phyloP scores from a whole-genome alignment of 2,329 filamentous ascomycete genomes.

The Microdochium nivale region DNA sequence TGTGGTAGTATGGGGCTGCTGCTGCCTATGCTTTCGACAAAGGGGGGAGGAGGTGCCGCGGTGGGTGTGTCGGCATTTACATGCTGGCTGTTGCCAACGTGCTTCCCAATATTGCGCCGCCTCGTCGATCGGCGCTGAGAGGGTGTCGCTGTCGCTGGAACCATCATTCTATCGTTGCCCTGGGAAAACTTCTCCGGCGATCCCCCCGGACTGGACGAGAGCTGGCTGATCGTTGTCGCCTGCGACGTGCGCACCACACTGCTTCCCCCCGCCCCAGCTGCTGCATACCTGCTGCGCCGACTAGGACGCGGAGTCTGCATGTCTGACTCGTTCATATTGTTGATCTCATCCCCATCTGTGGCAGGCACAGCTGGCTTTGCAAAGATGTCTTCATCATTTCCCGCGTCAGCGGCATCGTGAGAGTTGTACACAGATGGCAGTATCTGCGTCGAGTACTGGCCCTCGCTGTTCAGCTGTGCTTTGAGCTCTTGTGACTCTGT shows the following conservation, averaged over 20 bases:
- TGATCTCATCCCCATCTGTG: too few species aligned
- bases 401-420: neutral
- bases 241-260: slow-evolving; percentile 28
- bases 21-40: neutral
- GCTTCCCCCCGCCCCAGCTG: neutral
- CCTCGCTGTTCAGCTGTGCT: slow-evolving; percentile 40
- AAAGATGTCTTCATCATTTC: slow-evolving; percentile 6
- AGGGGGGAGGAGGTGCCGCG: neutral
- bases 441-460: slow-evolving; percentile 28
- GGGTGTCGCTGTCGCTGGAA: neutral
- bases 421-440: neutral
- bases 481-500: slow-evolving; percentile 44
- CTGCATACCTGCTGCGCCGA: slow-evolving; percentile 2
- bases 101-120: neutral
- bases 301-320: slow-evolving; percentile 5
- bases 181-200: slow-evolving; percentile 19
- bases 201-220: slow-evolving; percentile 19
- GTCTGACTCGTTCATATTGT: slow-evolving; percentile 1
- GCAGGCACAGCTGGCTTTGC: slow-evolving; percentile 3
- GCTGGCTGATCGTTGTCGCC: slow-evolving; percentile 31
- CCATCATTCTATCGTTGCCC: neutral
- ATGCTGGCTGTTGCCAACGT: slow-evolving; percentile 9
- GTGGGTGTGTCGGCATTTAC: too few species aligned
- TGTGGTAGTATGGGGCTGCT: neutral
- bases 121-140: neutral